A percentile compares a stretch with the other conserved stretches of the same genome.
Conservation (phyloP, 257 asterid species). For the Nicotiana tomentosiformis region DNA sequence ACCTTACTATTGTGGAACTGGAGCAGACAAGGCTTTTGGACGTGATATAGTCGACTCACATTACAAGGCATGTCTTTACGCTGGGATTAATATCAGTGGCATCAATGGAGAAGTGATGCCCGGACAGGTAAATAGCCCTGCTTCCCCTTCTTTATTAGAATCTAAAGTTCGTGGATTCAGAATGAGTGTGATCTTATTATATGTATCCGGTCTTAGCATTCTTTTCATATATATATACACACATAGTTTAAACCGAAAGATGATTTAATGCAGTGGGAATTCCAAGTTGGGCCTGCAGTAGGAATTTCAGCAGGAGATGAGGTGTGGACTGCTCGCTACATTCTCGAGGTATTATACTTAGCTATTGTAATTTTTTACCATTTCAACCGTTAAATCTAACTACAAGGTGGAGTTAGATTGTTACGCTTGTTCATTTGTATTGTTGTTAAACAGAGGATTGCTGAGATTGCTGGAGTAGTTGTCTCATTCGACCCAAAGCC, state of each 20-base stretch:
- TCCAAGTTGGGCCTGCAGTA: slow-evolving; percentile 90
- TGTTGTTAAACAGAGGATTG: slow-evolving; percentile 60
- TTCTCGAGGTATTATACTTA: slow-evolving; percentile 57
- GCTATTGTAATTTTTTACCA: not conserved
- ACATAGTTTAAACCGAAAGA: not conserved
- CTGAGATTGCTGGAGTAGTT: slow-evolving; percentile 87
- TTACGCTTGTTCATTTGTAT: not conserved
- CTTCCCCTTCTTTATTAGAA: not conserved
- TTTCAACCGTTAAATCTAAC: not conserved
- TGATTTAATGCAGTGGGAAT: slow-evolving; percentile 61
- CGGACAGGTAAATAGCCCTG: slow-evolving; percentile 51
- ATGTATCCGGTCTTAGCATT: not conserved
- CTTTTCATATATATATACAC: not conserved
- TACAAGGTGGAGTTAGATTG: not conserved
- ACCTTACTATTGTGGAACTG: slow-evolving; percentile 81
- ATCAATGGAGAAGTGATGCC: slow-evolving; percentile 95
- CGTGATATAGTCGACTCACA: slow-evolving; percentile 83
- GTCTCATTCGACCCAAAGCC: slow-evolving; percentile 92
- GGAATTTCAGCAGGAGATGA: slow-evolving; percentile 90
- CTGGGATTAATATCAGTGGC: slow-evolving; percentile 86
- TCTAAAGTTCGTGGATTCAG: not conserved
- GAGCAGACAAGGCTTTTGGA: slow-evolving; percentile 89
- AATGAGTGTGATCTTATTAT: not conserved
- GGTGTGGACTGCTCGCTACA: slow-evolving; percentile 88
- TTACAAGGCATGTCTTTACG: slow-evolving; percentile 77